Percentiles rank a stretch among this genome's conserved stretches.
Evolutionary conservation across 2,329 filamentous ascomycete species (phyloP).

Genomic region (Ophiostoma quercus): DNA sequence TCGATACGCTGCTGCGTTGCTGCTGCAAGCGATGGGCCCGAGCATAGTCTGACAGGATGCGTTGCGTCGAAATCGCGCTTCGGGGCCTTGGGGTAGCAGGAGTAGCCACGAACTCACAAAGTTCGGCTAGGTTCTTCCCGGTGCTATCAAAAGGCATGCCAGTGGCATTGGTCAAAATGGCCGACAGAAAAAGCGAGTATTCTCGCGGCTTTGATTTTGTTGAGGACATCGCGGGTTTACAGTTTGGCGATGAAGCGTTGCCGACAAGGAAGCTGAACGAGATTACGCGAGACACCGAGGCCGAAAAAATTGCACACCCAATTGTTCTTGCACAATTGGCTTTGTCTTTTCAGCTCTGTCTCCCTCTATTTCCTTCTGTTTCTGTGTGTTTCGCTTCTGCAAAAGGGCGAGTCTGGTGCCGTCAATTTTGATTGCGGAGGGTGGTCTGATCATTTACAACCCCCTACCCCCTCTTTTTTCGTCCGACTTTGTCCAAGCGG

Average conservation of each 20-base stretch:
- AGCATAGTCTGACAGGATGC: background rate
- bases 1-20: background rate
- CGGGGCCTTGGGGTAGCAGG: background rate
- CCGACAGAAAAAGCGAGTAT: background rate
- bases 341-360: background rate
- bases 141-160: background rate
- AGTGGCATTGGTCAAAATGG: background rate
- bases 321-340: background rate
- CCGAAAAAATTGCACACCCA: background rate
- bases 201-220: background rate
- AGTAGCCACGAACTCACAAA: background rate
- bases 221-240: background rate
- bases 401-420: background rate
- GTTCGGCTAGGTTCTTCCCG: background rate
- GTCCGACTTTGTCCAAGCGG: background rate
- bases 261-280: background rate
- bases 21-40: background rate
- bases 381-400: background rate
- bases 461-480: conserved; percentile 9
- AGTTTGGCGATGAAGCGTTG: background rate
- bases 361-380: background rate
- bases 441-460: conserved; percentile 13
- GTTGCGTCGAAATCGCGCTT: background rate
- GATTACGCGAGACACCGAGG: background rate
- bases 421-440: background rate